These are phyloP conservation scores for Nicotiana knightiana DNA, from an alignment of 257 asterid genomes.

Conservation along the genomic window DNA sequence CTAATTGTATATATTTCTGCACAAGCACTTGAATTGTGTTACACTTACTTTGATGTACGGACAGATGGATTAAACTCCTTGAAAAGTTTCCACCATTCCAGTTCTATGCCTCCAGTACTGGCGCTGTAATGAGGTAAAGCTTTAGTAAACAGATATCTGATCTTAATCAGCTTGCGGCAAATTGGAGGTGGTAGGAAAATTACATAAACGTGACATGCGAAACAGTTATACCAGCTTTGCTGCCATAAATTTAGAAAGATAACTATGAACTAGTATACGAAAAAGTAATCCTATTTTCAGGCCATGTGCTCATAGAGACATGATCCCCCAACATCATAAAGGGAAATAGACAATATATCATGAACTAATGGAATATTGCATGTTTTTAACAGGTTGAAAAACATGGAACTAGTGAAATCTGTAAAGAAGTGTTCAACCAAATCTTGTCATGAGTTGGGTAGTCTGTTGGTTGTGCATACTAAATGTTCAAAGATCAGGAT, in stretches of 20 bases:
- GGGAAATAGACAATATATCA: background rate
- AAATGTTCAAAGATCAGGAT: background rate
- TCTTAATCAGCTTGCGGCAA: background rate
- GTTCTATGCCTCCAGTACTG: background rate
- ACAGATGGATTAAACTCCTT: conserved; percentile 5
- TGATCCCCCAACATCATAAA: background rate
- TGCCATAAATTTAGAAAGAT: too few species aligned
- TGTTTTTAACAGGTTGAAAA: background rate
- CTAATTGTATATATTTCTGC: background rate
- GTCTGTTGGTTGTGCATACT: background rate
- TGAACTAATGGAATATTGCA: background rate
- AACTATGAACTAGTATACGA: background rate
- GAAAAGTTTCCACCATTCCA: conserved; percentile 7
- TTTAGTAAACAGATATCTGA: background rate
- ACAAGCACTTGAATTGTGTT: background rate
- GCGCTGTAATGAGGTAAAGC: background rate
- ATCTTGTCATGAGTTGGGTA: background rate
- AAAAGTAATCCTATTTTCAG: background rate
- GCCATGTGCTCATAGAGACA: background rate
- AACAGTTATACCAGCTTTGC: too few species aligned
- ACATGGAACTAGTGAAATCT: background rate
- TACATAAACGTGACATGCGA: too few species aligned
- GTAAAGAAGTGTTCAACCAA: background rate
- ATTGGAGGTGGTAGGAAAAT: too few species aligned
- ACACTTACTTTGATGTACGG: background rate